Base-by-base conservation (phyloP, 805 yeast genomes). In the Candida orba region DNA sequence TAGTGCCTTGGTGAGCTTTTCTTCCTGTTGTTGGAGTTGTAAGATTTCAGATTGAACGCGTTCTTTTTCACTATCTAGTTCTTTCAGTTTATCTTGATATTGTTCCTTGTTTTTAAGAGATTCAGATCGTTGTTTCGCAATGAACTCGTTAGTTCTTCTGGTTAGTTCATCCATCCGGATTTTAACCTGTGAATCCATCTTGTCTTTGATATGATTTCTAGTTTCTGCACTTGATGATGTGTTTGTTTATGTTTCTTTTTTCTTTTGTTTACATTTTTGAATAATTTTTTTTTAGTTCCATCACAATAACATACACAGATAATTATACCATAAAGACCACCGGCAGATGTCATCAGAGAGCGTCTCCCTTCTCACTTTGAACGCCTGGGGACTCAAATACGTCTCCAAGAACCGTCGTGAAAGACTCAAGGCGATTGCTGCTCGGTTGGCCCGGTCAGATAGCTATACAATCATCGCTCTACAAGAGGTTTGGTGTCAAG, bases 401-500 rank as follows among this genome's bases (percentile, higher is more conserved):
- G 84, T 93, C 2, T 80, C 96, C n/a, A 84, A 81, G 55, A 64
- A 64, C 47, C 68, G 99, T 27, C 62, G 65, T 31, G 72, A 71
- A 50, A 71, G 99, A 33, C 67, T 93, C 29, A 60, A 54, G 14
- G 95, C 88, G 2, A 84, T 93, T 29, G 95, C 95, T 0, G 30
- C 27, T 18, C 17, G 44, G 2, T 73, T 79, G 37, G 65, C 73
- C 42, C 61, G 91, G 4, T 76, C 81, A 3, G 58, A 64, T 3
- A 88, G 84, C 63, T 96, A 27, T 10, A 10, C 93, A 63, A 73
- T 93, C 12, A 76, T 93, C 7, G 96, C 96, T 1, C 67, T 93
- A n/a, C 99, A 93, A 61, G 99, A 93, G 58, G 73, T 93, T 12
- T 93, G 99, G 99, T 81, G 82, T 34, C 73, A 79, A 49, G 79